Evolutionary conservation across 495 filamentous ascomycete species (phyloP).

Genomic region (Penicillium cataractarum): DNA sequence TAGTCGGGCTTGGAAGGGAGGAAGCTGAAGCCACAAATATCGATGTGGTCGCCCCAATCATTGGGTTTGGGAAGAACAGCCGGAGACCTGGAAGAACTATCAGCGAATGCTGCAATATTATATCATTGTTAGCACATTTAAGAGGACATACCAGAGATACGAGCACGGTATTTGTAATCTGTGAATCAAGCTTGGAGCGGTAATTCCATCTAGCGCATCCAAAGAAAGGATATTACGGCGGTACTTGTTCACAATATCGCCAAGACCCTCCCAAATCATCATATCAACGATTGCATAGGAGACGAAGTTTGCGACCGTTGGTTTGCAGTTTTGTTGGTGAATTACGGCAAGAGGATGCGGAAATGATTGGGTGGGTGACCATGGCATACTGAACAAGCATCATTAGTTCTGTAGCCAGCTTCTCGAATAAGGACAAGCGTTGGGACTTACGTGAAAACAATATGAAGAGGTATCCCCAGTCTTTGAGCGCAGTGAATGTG

Average conservation of each 20-base stretch:
- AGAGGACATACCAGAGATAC: conserved; percentile 65
- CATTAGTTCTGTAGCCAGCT: not conserved
- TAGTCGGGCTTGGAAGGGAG: conserved; percentile 66
- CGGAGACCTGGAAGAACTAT: conserved; percentile 56
- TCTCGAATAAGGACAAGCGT: not conserved
- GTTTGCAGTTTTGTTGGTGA: conserved; percentile 53
- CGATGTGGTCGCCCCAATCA: conserved; percentile 75
- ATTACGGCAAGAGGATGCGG: conserved; percentile 62
- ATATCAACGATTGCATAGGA: conserved; percentile 78
- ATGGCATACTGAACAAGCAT: conserved; percentile 57
- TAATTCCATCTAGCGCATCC: conserved; percentile 66
- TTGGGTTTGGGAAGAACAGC: conserved; percentile 77
- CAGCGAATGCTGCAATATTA: not conserved
- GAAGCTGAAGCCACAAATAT: conserved; percentile 76
- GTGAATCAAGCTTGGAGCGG: conserved; percentile 67
- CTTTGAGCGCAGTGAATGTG: conserved; percentile 82
- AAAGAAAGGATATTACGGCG: conserved; percentile 65
- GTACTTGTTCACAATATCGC: conserved; percentile 76
- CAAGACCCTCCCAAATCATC: conserved; percentile 83
- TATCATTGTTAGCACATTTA: not conserved
- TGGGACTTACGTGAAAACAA: conserved; percentile 74
- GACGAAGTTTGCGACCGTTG: conserved; percentile 68
- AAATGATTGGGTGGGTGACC: conserved; percentile 57
- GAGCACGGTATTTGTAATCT: conserved; percentile 73
- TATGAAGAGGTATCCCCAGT: conserved; percentile 75